Conservation (phyloP, 1,284 basidiomycete genomes). For the Cerrena zonata region DNA sequence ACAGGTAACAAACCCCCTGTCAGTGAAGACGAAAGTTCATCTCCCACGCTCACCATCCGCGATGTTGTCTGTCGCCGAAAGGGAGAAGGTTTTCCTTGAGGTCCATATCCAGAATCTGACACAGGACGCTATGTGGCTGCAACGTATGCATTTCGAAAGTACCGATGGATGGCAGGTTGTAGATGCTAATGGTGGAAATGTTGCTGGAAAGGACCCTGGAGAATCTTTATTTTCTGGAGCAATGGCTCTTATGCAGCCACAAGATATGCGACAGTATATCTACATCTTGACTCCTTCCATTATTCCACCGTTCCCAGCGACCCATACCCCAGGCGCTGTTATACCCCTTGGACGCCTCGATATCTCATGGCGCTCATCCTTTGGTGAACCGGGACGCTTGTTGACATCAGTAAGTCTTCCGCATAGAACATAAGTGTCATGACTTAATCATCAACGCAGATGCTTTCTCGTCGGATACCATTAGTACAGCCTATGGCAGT, state of each 20-base stretch:
- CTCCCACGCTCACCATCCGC: slow-evolving; percentile 66
- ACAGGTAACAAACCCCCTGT: slow-evolving; percentile 80
- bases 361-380: slow-evolving; percentile 75
- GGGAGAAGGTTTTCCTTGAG: slow-evolving; percentile 80
- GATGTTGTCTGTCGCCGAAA: slow-evolving; percentile 50
- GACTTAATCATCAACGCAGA: slow-evolving; percentile 29
- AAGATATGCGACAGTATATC: slow-evolving; percentile 78
- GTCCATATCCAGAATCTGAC: slow-evolving; percentile 84
- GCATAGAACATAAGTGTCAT: neutral
- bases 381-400: slow-evolving; percentile 76
- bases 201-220: slow-evolving; percentile 22
- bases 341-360: slow-evolving; percentile 77
- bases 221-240: slow-evolving; percentile 53
- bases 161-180: slow-evolving; percentile 62
- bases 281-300: slow-evolving; percentile 65
- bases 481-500: slow-evolving; percentile 31
- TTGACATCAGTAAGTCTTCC: slow-evolving; percentile 57
- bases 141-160: slow-evolving; percentile 68
- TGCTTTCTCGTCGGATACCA: slow-evolving; percentile 68
- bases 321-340: slow-evolving; percentile 58
- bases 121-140: slow-evolving; percentile 70
- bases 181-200: slow-evolving; percentile 45
- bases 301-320: slow-evolving; percentile 42
- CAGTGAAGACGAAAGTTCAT: slow-evolving; percentile 87
- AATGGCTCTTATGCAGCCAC: slow-evolving; percentile 68